Evolutionary conservation across 1,284 basidiomycete genomes (phyloP).

Genomic region (Entoloma clypeatum): DNA sequence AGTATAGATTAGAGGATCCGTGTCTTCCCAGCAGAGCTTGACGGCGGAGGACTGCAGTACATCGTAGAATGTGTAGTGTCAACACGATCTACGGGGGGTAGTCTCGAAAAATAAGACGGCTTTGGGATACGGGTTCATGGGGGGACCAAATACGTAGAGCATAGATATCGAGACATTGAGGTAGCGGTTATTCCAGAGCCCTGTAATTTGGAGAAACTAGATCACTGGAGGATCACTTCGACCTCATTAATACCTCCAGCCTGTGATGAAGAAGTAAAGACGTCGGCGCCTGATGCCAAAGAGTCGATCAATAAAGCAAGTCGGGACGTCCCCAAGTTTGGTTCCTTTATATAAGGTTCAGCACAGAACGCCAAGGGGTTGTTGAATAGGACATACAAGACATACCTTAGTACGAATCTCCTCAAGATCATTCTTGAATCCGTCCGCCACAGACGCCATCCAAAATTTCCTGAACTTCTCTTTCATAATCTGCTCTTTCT

Average conservation of each 20-base stretch:
- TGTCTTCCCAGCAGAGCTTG: too few species aligned
- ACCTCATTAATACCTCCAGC: conserved; percentile 48
- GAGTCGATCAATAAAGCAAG: conserved; percentile 73
- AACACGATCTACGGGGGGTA: too few species aligned
- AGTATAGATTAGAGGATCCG: too few species aligned
- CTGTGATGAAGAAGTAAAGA: conserved; percentile 51
- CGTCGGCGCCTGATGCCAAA: conserved; percentile 69
- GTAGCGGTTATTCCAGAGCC: too few species aligned
- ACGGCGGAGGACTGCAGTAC: too few species aligned
- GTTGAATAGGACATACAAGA: conserved; percentile 6
- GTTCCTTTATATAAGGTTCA: conserved; percentile 47
- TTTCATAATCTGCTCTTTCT: conserved; percentile 51
- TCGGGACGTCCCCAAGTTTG: conserved; percentile 60
- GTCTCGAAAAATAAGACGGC: too few species aligned
- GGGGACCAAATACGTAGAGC: too few species aligned
- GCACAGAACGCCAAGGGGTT: neutral
- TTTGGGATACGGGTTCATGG: too few species aligned
- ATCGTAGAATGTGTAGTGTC: too few species aligned
- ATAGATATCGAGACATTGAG: too few species aligned
- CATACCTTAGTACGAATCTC: conserved; percentile 70
- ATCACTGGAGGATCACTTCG: conserved; percentile 32
- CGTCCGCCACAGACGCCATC: conserved; percentile 76
- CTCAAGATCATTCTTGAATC: conserved; percentile 73
- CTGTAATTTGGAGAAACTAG: too few species aligned
- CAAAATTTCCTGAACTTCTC: conserved; percentile 73